Percentiles rank a stretch among this genome's conserved stretches.
phyloP scores from a whole-genome alignment of 1,284 basidiomycete species.

The Golubevia pallescens region DNA sequence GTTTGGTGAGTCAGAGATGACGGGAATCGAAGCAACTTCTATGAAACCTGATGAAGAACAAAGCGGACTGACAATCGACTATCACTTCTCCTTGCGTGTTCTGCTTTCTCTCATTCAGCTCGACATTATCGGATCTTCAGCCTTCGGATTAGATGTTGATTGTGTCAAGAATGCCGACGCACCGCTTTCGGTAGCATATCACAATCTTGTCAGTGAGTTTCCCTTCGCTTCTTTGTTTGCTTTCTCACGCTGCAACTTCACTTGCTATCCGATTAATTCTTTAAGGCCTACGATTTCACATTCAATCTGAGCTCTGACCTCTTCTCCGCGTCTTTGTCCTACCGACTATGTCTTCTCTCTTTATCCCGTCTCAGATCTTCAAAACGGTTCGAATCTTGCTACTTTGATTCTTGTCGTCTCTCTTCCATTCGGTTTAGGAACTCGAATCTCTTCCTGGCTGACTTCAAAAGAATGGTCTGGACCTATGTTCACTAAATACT shows the following conservation, averaged over 20 bases:
- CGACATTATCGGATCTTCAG: slow-evolving; percentile 45
- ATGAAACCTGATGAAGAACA: too few relatives aligned
- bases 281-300: too few relatives aligned
- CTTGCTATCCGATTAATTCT: not conserved
- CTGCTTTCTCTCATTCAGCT: slow-evolving; percentile 8
- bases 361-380: slow-evolving; percentile 12
- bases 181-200: slow-evolving; percentile 34
- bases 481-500: not conserved
- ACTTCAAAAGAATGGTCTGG: slow-evolving; percentile 13
- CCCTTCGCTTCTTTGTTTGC: not conserved
- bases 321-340: too few relatives aligned
- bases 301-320: too few relatives aligned
- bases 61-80: too few relatives aligned
- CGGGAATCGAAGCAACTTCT: too few relatives aligned
- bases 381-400: slow-evolving; percentile 30
- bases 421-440: slow-evolving; percentile 24
- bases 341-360: too few relatives aligned
- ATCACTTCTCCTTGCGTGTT: too few relatives aligned
- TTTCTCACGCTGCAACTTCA: not conserved
- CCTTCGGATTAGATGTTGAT: slow-evolving; percentile 35
- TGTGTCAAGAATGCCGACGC: slow-evolving; percentile 31
- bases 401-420: slow-evolving; percentile 24
- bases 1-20: slow-evolving; percentile 7
- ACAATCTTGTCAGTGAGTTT: slow-evolving; percentile 19
- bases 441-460: slow-evolving; percentile 19